A percentile compares a stretch with the other conserved stretches of the same genome.
These are phyloP conservation scores for Tulasnella sp. DNA, from an alignment of 768 basidiomycete species.

Conservation along the genomic window DNA sequence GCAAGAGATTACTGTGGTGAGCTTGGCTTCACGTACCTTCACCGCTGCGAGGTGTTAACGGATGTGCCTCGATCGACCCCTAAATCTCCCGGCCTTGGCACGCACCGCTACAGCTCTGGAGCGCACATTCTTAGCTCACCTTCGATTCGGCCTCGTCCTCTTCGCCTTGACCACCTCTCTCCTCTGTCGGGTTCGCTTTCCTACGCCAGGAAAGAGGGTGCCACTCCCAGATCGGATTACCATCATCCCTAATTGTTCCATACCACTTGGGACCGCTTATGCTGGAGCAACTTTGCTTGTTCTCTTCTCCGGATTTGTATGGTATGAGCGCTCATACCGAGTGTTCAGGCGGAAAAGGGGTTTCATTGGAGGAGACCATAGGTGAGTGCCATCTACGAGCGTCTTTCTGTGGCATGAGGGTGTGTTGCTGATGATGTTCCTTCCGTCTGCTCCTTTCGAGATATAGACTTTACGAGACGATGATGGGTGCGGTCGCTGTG, in stretches of 20 bases:
- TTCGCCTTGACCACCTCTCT: neutral
- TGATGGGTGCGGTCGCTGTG: neutral
- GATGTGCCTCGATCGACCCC: neutral
- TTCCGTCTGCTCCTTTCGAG: too few species aligned
- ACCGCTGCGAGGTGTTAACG: neutral
- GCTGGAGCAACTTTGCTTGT: neutral
- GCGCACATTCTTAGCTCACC: neutral
- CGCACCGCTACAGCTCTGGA: neutral
- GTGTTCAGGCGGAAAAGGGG: neutral
- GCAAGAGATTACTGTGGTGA: slow-evolving; percentile 1
- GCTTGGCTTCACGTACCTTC: neutral
- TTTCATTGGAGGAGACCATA: neutral
- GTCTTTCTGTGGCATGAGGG: too few species aligned
- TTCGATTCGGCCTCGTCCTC: neutral
- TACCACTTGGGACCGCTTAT: neutral
- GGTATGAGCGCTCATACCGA: neutral
- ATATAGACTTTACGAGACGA: neutral
- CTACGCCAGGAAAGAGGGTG: neutral
- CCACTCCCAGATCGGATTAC: neutral
- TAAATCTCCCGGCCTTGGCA: neutral
- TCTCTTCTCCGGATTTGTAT: neutral
- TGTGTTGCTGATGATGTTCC: too few species aligned
- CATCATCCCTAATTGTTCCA: neutral
- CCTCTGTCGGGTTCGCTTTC: neutral
- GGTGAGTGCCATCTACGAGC: neutral